A percentile compares a stretch with the other conserved stretches of the same genome.
Conservation (phyloP, 2,329 filamentous ascomycete species). For the Cladosporium sphaerospermum region DNA sequence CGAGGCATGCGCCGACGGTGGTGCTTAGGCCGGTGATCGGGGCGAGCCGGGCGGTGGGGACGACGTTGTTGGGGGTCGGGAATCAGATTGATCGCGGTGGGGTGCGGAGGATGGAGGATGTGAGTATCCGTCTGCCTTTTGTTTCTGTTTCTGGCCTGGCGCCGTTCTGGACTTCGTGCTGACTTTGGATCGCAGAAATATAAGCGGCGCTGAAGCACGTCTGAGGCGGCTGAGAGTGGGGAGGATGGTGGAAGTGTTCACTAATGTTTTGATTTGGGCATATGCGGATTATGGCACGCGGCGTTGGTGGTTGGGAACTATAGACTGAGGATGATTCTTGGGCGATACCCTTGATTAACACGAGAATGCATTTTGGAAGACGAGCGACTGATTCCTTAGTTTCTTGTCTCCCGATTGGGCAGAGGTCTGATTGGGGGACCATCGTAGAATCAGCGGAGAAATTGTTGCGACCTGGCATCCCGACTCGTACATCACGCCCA, state of each 20-base stretch:
- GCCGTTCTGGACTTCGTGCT: constrained; percentile 9
- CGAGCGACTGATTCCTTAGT: background rate
- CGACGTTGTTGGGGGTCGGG: constrained; percentile 84
- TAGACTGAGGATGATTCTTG: too few relatives aligned
- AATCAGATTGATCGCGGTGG: constrained; percentile 85
- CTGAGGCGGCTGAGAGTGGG: background rate
- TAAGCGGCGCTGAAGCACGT: constrained; percentile 20
- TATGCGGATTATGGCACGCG: background rate
- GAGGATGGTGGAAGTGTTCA: background rate
- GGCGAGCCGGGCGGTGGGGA: constrained; percentile 78
- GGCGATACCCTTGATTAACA: too few relatives aligned
- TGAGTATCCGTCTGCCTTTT: constrained; percentile 47
- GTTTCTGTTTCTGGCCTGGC: background rate
- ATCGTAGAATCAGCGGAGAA: background rate
- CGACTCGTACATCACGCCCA: too few relatives aligned
- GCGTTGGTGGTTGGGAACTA: background rate
- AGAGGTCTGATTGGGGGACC: background rate
- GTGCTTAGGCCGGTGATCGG: constrained; percentile 87
- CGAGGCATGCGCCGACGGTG: constrained; percentile 81
- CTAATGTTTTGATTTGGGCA: background rate
- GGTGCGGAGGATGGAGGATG: constrained; percentile 75
- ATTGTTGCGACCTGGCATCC: too few relatives aligned
- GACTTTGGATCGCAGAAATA: constrained; percentile 26
- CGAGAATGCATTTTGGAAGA: too few relatives aligned
- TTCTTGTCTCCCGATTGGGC: background rate